Base-by-base conservation (phyloP, 2,329 filamentous ascomycete species). In the Venturia carpophila region DNA sequence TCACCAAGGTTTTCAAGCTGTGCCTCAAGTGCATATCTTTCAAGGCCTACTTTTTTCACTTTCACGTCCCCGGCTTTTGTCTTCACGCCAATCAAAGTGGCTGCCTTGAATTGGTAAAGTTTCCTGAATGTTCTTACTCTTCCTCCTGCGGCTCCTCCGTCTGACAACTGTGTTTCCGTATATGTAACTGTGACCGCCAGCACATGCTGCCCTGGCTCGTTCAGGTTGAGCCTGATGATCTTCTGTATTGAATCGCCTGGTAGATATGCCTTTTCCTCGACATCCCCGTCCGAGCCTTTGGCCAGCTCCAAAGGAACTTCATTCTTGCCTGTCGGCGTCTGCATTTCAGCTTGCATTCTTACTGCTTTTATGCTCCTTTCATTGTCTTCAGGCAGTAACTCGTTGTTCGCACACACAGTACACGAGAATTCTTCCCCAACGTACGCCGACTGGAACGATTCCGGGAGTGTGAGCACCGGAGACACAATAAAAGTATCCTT, bases 1-100 rank as follows among this genome's bases (percentile, higher is more conserved):
- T 97, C 92, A 60, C 91, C 91, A 72, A 92, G 90, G 75, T 97
- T 99, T 79, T 99, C 94, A 66, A 99, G 77, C 78, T 99, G 94
- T 34, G 93, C 94, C 76, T 99, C 94, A 62, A 99, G 81, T 17
- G 91, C 87, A 83, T 91, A 96, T 65, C 76, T 75, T 55, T 77
- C 70, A 55, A 76, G 70, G 45, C 74, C 75, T 24, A 78, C 77
- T 62, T 74, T 77, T 13, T 77, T 70, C 2, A 79, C 74, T 52
- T 81, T 72, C 65, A 91, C 73, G 63, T 86, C 82, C 3, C 89
- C 90, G 3, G 91, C 85, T 75, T 97, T 99, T 0, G 93, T 97
- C 68, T 93, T 83, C 66, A 99, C 93, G 68, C 92, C 91, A 69
- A 99, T 80, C 67, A 92, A 89, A 47, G 91, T 86, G 79, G 96